phyloP scores from a whole-genome alignment of 78 protist species.

The Pigoraptor vietnamica region DNA sequence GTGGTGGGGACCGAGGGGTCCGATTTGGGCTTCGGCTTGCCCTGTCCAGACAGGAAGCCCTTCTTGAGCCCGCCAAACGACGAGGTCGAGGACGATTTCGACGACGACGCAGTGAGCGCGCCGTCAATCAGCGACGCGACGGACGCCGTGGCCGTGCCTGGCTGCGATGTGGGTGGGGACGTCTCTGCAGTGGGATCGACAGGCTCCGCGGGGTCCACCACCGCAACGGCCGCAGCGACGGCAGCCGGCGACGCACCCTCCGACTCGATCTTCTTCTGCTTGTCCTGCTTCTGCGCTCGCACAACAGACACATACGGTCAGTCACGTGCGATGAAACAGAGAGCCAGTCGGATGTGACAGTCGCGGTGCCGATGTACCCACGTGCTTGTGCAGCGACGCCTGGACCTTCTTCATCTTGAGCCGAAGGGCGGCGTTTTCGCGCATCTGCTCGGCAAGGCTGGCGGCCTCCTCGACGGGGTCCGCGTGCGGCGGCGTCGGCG shows the following conservation, averaged over 20 bases:
- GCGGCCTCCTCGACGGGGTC: neutral
- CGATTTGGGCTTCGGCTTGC: neutral
- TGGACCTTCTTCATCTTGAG: neutral
- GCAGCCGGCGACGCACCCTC: neutral
- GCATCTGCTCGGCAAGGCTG: neutral
- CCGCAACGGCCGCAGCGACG: neutral
- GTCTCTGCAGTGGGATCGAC: too few species aligned
- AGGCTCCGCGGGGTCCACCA: too few species aligned
- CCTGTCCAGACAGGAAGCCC: neutral
- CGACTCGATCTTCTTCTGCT: neutral
- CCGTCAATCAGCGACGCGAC: neutral
- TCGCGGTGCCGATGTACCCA: too few species aligned
- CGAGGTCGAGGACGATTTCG: neutral
- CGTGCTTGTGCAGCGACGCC: neutral
- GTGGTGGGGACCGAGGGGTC: neutral
- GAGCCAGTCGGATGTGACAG: neutral
- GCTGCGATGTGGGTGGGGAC: too few species aligned
- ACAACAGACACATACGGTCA: neutral
- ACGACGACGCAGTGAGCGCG: neutral
- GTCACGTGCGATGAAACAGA: too few species aligned
- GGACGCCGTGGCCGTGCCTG: neutral
- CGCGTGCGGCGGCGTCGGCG: neutral
- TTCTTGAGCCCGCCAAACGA: neutral
- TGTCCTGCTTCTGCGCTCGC: neutral
- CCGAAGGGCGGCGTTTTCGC: neutral